These are phyloP conservation scores for Rosa persica DNA, from an alignment of 306 rosid species.

Conservation along the genomic window DNA sequence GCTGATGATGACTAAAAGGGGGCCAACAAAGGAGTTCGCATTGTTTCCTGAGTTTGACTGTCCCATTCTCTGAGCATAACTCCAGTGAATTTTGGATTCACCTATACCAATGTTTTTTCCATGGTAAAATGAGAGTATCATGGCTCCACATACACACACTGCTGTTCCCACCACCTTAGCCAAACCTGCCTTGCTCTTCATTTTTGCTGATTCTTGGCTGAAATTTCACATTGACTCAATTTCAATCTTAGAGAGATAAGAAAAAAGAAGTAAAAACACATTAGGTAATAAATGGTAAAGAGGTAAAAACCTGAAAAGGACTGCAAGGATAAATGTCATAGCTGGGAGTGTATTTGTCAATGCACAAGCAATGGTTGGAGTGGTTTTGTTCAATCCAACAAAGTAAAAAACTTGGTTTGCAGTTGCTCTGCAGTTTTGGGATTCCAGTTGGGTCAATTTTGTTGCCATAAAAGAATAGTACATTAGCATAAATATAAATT, in stretches of 20 bases:
- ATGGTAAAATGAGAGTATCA: slow-evolving; percentile 73
- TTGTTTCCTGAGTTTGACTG: slow-evolving; percentile 21
- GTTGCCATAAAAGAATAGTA: background rate
- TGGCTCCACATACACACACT: slow-evolving; percentile 72
- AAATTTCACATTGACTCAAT: background rate
- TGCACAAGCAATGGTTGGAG: slow-evolving; percentile 68
- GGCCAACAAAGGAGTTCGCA: slow-evolving; percentile 38
- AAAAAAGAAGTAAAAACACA: background rate
- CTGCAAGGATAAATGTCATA: slow-evolving; percentile 79
- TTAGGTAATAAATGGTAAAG: background rate
- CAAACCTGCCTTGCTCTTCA: slow-evolving; percentile 44
- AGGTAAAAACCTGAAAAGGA: slow-evolving; percentile 51
- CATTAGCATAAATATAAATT: background rate
- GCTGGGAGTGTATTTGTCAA: slow-evolving; percentile 77
- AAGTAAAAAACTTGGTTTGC: slow-evolving; percentile 66
- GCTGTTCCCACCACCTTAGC: slow-evolving; percentile 66
- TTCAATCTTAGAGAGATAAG: background rate
- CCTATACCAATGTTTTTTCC: slow-evolving; percentile 54
- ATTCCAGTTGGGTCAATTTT: background rate
- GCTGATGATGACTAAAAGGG: slow-evolving; percentile 40
- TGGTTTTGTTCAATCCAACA: slow-evolving; percentile 58
- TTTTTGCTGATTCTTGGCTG: slow-evolving; percentile 68
- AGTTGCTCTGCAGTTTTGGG: slow-evolving; percentile 56
- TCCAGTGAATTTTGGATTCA: slow-evolving; percentile 70
- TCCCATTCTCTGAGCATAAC: slow-evolving; percentile 40